These are phyloP conservation scores for Colletotrichum sp. DNA, from an alignment of 2,329 filamentous ascomycete genomes.

Conservation along the genomic window DNA sequence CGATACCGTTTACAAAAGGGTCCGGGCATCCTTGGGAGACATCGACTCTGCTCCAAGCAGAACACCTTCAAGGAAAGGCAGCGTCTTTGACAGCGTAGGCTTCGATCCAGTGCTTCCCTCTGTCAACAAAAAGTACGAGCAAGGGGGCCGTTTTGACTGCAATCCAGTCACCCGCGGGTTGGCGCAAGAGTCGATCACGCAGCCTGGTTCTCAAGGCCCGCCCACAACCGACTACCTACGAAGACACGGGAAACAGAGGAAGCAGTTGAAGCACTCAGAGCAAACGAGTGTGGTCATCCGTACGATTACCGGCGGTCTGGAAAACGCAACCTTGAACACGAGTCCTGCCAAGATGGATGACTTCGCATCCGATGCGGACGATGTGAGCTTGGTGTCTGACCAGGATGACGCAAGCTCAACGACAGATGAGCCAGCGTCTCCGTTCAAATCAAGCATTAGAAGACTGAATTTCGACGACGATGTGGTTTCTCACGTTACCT, in stretches of 20 bases:
- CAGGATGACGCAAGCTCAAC: slow-evolving; percentile 58
- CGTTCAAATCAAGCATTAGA: slow-evolving; percentile 53
- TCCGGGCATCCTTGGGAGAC: slow-evolving; percentile 51
- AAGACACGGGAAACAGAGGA: slow-evolving; percentile 49
- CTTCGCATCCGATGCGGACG: slow-evolving; percentile 49
- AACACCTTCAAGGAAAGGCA: slow-evolving; percentile 40
- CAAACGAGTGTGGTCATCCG: slow-evolving; percentile 37
- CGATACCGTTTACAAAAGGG: slow-evolving; percentile 63
- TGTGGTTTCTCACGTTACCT: slow-evolving; percentile 55
- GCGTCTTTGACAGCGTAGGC: slow-evolving; percentile 59
- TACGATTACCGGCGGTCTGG: slow-evolving; percentile 39
- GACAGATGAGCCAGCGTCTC: slow-evolving; percentile 54
- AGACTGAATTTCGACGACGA: slow-evolving; percentile 56
- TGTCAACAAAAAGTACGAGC: slow-evolving; percentile 65
- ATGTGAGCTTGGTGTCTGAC: slow-evolving; percentile 60
- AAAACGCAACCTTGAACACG: slow-evolving; percentile 37
- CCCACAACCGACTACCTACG: slow-evolving; percentile 55
- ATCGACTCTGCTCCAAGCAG: slow-evolving; percentile 23
- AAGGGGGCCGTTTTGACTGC: slow-evolving; percentile 60
- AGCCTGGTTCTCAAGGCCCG: slow-evolving; percentile 36
- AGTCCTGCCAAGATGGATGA: slow-evolving; percentile 46
- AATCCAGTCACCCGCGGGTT: slow-evolving; percentile 31
- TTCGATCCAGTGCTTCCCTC: slow-evolving; percentile 58
- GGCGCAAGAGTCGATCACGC: slow-evolving; percentile 32
- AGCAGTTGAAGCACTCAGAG: slow-evolving; percentile 32